Evolutionary conservation across 108 stramenopile species (phyloP).

Genomic region (Nitzschia sp.): DNA sequence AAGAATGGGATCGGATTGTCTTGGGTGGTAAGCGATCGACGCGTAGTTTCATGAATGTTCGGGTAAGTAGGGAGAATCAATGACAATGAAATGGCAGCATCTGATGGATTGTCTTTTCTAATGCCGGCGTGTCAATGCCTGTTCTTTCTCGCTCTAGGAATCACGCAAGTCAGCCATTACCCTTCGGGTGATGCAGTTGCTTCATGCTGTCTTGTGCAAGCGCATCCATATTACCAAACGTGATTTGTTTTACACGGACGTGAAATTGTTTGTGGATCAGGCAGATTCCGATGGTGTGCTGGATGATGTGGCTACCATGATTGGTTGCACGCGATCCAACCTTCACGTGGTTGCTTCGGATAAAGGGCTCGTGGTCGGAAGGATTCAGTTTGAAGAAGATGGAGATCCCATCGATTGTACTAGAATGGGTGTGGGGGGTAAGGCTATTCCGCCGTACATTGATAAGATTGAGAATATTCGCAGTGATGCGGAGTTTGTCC

Average conservation of each 20-base stretch:
- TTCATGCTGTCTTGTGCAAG: constrained; percentile 89
- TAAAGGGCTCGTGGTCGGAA: constrained; percentile 96
- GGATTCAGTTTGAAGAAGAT: constrained; percentile 87
- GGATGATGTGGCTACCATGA: constrained; percentile 95
- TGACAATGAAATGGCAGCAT: constrained; percentile 2
- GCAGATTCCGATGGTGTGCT: constrained; percentile 89
- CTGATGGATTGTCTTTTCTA: neutral
- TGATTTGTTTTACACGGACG: constrained; percentile 98
- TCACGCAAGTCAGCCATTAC: constrained; percentile 94
- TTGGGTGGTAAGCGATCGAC: constrained; percentile 64
- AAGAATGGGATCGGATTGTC: constrained; percentile 90
- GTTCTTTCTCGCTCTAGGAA: constrained; percentile 32
- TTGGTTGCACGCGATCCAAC: constrained; percentile 94
- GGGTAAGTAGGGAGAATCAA: constrained; percentile 14
- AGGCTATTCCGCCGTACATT: constrained; percentile 96
- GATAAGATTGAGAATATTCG: constrained; percentile 94
- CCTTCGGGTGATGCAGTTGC: constrained; percentile 88
- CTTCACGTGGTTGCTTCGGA: constrained; percentile 96
- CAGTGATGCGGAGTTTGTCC: constrained; percentile 93
- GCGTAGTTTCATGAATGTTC: constrained; percentile 77
- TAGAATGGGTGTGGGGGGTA: constrained; percentile 93
- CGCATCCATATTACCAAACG: constrained; percentile 98
- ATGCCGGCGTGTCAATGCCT: neutral
- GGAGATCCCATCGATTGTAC: constrained; percentile 96
- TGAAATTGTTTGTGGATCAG: constrained; percentile 96